Base-by-base conservation (phyloP, 192 early-diverging fungal genomes). In the Umbelopsis isabellina region DNA sequence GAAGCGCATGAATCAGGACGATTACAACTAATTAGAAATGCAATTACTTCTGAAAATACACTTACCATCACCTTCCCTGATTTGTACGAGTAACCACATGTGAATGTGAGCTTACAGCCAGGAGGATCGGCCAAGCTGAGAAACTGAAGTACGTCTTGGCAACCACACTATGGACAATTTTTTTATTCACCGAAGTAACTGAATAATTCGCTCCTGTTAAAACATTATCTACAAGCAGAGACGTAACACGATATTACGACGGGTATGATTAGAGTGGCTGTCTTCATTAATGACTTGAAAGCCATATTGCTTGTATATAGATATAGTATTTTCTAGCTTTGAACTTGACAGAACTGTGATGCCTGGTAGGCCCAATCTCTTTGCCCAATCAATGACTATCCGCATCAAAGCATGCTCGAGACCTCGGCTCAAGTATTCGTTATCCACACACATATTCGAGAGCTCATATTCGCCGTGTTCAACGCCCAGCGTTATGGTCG, bases 31-130 rank as follows among this genome's bases (percentile, higher is more conserved):
- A 9, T 5, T 5, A 41, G 1, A 41, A 41, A 41, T 4, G 37
- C 10, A 41, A 9, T 41, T 41, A 41, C 37, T 4, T 6, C 1
- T n/a, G n/a, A 61, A 5, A 49, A 10, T 49, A 2, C 37, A 61
- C 55, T 61, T 6, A 61, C 55, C 55, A 13, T 61, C 7, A 30
- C 55, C 55, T 35, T 61, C 15, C 30, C 16, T 61, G 55, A 61
- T n/a, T 35, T 61, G 27, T 18, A 27, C 33, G 6, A 61, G 27
- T 18, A 61, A 30, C 55, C 55, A 61, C 55, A 61, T 61, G 37
- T 12, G 1, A 35, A 22, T 30, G 55, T 35, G 55, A 23, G 7
- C 25, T 35, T 16, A n/a, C 21, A 52, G 13, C 51, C 51, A 12
- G 30, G 25, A 11, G 55, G 7, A 33, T 5, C 4, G 55, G 12